phyloP scores from a whole-genome alignment of 1,284 basidiomycete genomes.

The Malassezia globosa region DNA sequence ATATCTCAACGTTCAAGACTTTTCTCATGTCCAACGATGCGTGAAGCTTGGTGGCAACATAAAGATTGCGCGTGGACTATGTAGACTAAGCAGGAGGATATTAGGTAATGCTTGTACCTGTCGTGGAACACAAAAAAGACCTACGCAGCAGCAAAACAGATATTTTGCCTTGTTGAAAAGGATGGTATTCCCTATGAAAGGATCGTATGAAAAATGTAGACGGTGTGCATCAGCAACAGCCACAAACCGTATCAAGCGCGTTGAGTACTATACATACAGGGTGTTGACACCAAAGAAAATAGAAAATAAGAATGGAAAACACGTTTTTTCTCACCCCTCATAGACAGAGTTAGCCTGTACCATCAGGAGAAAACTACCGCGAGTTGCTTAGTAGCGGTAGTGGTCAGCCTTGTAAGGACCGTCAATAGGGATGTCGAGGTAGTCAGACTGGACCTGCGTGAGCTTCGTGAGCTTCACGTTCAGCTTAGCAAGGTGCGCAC shows the following conservation, averaged over 20 bases:
- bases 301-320: too few relatives aligned
- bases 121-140: too few relatives aligned
- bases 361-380: not conserved
- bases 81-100: too few relatives aligned
- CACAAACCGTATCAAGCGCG: slow-evolving; percentile 14
- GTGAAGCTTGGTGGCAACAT: too few relatives aligned
- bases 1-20: too few relatives aligned
- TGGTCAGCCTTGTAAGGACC: slow-evolving; percentile 69
- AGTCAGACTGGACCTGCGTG: slow-evolving; percentile 66
- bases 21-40: too few relatives aligned
- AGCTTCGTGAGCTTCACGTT: slow-evolving; percentile 87
- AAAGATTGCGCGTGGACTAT: too few relatives aligned
- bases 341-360: not conserved
- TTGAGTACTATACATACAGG: slow-evolving; percentile 21
- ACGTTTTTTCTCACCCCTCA: too few relatives aligned
- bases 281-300: slow-evolving; percentile 5
- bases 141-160: too few relatives aligned
- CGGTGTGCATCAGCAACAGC: slow-evolving; percentile 7
- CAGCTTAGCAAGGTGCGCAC: slow-evolving; percentile 79
- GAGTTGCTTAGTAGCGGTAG: slow-evolving; percentile 44
- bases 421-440: slow-evolving; percentile 77
- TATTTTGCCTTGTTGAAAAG: slow-evolving; percentile 39
- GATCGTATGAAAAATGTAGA: not conserved
- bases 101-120: too few relatives aligned
- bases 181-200: slow-evolving; percentile 13